Base-by-base conservation (phyloP, 495 filamentous ascomycete species). In the Penicillium malachiteum region DNA sequence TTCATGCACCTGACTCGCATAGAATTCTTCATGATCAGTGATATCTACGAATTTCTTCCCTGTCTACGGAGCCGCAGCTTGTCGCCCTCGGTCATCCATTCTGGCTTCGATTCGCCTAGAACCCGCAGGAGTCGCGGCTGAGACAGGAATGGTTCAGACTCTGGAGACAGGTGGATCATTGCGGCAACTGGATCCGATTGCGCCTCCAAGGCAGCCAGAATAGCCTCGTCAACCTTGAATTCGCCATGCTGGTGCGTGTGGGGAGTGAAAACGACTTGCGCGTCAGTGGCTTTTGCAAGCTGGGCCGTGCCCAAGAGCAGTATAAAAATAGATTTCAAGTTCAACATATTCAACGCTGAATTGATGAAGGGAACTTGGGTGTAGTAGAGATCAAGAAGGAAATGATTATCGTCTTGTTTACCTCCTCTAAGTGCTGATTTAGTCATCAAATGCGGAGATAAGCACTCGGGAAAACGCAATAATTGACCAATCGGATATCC, bases 71-170 rank as follows among this genome's bases (percentile, higher is more conserved):
- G 47, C 1, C 55, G 42, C 30, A 58, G 50, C 55, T 53, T 58
- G 43, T 58, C 55, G 5, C 55, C 55, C 34, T 57, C 55, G 7
- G 55, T 58, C 55, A 53, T 52, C 55, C 55, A 58, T 42, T 48
- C 14, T 21, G 49, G 16, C 49, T 49, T 21, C n/a, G 34, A 30
- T 5, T 47, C 44, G 2, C 50, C 55, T 14, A 48, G 8, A 14
- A 48, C 44, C 4, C 34, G 55, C 31, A 58, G 16, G 11, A 58
- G 50, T 37, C 55, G 50, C 4, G 55, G 55, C 21, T 58, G 10
- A 18, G 49, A 14, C 1, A 58, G 26, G 2, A 46, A 13, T 4
- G 30, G 11, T 44, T 53, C 43, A 18, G 12, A 38, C 1, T 52
- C 49, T n/a, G 42, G 26, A 13, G 48, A 12, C 0, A 58, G 30